Evolutionary conservation across 768 basidiomycete genomes (phyloP).

Genomic region (Hygrocybe coccinea): DNA sequence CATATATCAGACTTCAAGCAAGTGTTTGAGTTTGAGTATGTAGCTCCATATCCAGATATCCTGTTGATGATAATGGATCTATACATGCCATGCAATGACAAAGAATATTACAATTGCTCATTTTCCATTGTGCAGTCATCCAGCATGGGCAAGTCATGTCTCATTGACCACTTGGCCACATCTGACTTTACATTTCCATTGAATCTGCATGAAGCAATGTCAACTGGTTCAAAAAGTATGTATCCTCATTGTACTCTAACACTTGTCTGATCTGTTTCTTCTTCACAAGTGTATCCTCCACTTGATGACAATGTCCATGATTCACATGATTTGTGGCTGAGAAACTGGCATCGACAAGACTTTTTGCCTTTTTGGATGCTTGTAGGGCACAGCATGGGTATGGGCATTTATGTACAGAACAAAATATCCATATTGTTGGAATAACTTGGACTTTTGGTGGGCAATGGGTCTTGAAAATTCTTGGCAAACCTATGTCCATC

Average conservation of each 20-base stretch:
- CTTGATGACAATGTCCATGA: not conserved
- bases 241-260: not conserved
- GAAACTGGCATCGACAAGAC: not conserved
- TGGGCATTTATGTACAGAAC: no score
- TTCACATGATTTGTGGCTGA: not conserved
- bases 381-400: no score
- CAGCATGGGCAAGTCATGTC: not conserved
- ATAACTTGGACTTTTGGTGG: no score
- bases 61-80: constrained; percentile 3
- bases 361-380: not conserved
- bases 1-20: no score
- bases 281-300: not conserved
- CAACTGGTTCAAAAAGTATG: not conserved
- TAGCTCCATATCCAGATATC: not conserved
- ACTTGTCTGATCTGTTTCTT: no score
- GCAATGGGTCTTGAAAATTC: no score
- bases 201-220: not conserved
- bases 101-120: not conserved
- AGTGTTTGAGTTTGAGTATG: not conserved
- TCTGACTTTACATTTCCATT: constrained; percentile 1
- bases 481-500: no score
- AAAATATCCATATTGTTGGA: no score
- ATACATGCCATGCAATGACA: not conserved
- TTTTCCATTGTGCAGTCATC: constrained; percentile 3
- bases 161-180: not conserved